Evolutionary conservation across 768 basidiomycete species (phyloP).

Genomic region (Fomitopsis serialis): DNA sequence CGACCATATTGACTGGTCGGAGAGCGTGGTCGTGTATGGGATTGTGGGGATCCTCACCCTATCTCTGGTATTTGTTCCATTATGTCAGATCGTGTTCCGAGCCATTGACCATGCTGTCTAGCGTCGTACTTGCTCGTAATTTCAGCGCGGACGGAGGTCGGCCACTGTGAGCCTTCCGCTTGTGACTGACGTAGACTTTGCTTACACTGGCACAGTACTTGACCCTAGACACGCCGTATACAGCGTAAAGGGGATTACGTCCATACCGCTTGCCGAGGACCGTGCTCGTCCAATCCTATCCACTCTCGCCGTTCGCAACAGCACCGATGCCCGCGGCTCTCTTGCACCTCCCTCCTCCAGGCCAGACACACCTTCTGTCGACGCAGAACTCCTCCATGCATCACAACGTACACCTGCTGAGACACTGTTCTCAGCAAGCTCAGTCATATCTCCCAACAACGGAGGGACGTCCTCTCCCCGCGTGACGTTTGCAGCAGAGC

Average conservation of each 20-base stretch:
- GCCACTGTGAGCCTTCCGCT: slow-evolving; percentile 45
- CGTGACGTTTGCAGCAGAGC: slow-evolving; percentile 50
- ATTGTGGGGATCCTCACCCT: slow-evolving; percentile 71
- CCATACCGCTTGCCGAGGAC: slow-evolving; percentile 67
- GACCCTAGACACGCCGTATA: slow-evolving; percentile 59
- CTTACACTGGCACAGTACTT: slow-evolving; percentile 44
- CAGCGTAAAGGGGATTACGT: slow-evolving; percentile 59
- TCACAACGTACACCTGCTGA: not conserved
- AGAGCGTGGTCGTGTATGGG: slow-evolving; percentile 61
- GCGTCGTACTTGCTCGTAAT: slow-evolving; percentile 77
- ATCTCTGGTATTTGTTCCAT: slow-evolving; percentile 45
- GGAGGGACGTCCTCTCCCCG: slow-evolving; percentile 23
- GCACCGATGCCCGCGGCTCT: slow-evolving; percentile 40
- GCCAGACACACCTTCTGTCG: not conserved
- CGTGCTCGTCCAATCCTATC: slow-evolving; percentile 51
- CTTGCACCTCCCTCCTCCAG: slow-evolving; percentile 26
- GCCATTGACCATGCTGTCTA: slow-evolving; percentile 20
- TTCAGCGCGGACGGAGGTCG: slow-evolving; percentile 54
- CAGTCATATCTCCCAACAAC: not conserved
- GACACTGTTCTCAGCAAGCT: not conserved
- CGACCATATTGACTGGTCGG: slow-evolving; percentile 45
- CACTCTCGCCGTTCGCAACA: slow-evolving; percentile 35
- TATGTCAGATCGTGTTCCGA: not conserved
- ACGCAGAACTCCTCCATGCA: not conserved
- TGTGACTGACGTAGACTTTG: not conserved